phyloP scores from a whole-genome alignment of 1,284 basidiomycete genomes.

The Ustilago nuda region DNA sequence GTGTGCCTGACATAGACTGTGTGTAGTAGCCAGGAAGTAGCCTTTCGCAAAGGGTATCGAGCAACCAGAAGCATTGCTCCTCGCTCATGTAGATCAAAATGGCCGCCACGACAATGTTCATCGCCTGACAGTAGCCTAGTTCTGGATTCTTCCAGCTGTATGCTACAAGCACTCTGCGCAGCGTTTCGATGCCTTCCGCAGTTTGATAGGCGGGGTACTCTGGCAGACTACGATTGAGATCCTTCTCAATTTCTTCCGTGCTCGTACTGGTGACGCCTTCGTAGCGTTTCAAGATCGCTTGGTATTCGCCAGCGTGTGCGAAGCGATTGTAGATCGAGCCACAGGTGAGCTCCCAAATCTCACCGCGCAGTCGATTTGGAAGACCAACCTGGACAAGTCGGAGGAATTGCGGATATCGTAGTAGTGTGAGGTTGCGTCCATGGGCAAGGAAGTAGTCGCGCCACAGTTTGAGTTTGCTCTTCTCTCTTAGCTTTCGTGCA shows the following conservation, averaged over 20 bases:
- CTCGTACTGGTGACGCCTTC: constrained; percentile 84
- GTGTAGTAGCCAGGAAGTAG: constrained; percentile 97
- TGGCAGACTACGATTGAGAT: constrained; percentile 79
- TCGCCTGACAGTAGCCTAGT: constrained; percentile 70
- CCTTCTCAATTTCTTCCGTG: constrained; percentile 99
- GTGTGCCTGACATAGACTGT: constrained; percentile 97
- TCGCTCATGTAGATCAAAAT: constrained; percentile 98
- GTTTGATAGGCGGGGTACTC: constrained; percentile 67
- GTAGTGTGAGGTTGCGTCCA: constrained; percentile 87
- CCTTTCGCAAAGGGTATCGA: constrained; percentile 93
- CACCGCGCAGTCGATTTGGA: constrained; percentile 92
- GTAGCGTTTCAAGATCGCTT: constrained; percentile 82
- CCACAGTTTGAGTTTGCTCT: constrained; percentile 98
- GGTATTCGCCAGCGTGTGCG: constrained; percentile 85
- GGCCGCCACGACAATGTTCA: constrained; percentile 84
- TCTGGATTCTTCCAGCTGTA: constrained; percentile 98
- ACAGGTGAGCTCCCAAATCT: constrained; percentile 97
- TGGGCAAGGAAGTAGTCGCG: constrained; percentile 81
- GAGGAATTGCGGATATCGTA: constrained; percentile 96
- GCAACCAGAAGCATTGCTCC: constrained; percentile 97
- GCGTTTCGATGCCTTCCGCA: constrained; percentile 71
- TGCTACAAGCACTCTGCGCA: constrained; percentile 91
- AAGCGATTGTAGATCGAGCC: constrained; percentile 91
- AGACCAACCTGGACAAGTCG: constrained; percentile 96
- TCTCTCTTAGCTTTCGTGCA: constrained; percentile 76